Base-by-base conservation (phyloP, 148 eudicot genomes). In the Arctostaphylos glauca region DNA sequence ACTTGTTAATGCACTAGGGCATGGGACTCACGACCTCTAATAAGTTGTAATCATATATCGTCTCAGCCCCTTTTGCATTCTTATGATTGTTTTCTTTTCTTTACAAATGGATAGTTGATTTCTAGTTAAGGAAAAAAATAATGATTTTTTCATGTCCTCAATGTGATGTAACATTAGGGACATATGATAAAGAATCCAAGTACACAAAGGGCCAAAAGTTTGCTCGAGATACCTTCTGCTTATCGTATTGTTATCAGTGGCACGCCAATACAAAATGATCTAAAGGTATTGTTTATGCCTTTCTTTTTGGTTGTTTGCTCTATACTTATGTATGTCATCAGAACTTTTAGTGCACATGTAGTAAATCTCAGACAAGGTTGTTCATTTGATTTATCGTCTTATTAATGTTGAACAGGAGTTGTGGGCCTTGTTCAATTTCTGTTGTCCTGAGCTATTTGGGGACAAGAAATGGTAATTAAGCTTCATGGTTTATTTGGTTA, bases 131-230 rank as follows among this genome's bases (percentile, higher is more conserved):
- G 13, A 66, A 31, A 25, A 1, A 25, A 14, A 62, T 46, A 19
- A 53, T 21, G 18, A 53, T 4, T 7, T 84, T 80, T 44, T 16
- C 49, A 84, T 62, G 38, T 56, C n/a, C 62, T 76, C 50, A 14
- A 79, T 76, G 71, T 82, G 60, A 74, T 48, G 14, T 55, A 58
- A 50, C 72, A 53, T 81, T 79, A 96, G 99, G 99, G 99, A 44
- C 99, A 96, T 87, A 92, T 96, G 78, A 96, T 96, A 77, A 96
- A 96, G 87, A 96, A 96, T 91, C 99, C 99, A 60, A 86, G 91
- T 80, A 96, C 99, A 46, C 99, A 96, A 82, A 93, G 99, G 87
- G 97, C 99, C 43, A 93, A 96, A 87, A 94, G 99, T 85, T 92
- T 96, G 93, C 94, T 94, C 80, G 90, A 90, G 84, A 91, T 96